Evolutionary conservation across 139 green algal species (phyloP).

Genomic region (Chlorella sp.): DNA sequence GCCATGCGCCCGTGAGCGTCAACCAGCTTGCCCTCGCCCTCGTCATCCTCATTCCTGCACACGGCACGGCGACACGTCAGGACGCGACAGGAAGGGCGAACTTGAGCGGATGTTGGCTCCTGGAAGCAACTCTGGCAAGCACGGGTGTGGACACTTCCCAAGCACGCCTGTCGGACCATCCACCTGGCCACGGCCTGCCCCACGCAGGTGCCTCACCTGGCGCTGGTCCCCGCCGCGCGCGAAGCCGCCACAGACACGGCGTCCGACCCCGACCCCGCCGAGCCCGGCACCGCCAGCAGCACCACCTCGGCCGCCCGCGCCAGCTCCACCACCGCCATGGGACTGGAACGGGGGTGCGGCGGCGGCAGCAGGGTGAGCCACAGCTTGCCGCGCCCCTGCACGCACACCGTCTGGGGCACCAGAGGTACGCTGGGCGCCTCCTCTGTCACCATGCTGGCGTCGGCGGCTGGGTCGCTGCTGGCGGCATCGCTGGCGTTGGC

Average conservation of each 20-base stretch:
- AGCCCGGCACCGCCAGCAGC: constrained; percentile 54
- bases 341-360: constrained; percentile 25
- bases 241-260: too few relatives aligned
- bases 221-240: too few relatives aligned
- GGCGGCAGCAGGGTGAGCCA: constrained; percentile 67
- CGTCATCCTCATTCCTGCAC: too few relatives aligned
- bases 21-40: constrained; percentile 22
- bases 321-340: constrained; percentile 59
- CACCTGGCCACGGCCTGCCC: too few relatives aligned
- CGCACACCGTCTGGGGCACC: constrained; percentile 26
- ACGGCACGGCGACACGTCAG: too few relatives aligned
- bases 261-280: too few relatives aligned
- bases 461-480: not conserved
- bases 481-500: not conserved
- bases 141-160: too few relatives aligned
- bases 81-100: too few relatives aligned
- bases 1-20: constrained; percentile 45
- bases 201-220: too few relatives aligned
- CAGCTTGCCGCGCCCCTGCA: constrained; percentile 24
- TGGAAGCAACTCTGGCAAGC: too few relatives aligned
- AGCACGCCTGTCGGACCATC: too few relatives aligned
- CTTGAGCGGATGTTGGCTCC: too few relatives aligned
- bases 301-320: constrained; percentile 45
- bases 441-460: constrained; percentile 16
- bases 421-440: not conserved